Conservation (phyloP, 331 rosid species). For the Telfairia occidentalis region DNA sequence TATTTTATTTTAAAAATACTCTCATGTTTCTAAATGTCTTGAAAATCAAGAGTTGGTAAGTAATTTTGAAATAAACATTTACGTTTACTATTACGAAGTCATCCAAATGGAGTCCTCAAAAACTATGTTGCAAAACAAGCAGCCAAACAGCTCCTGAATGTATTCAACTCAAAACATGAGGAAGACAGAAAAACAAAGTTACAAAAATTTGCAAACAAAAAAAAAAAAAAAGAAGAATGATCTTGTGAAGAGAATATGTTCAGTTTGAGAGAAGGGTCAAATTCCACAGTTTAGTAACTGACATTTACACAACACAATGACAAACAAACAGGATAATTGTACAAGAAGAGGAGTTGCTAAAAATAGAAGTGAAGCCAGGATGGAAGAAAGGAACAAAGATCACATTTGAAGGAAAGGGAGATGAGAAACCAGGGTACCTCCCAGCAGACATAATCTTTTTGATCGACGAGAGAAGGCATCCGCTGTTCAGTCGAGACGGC, state of each 20-base stretch:
- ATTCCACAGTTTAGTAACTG: neutral
- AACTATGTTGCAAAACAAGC: no score
- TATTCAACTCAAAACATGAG: neutral
- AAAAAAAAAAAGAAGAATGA: no score
- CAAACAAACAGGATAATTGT: slow-evolving; percentile 49
- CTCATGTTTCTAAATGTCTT: no score
- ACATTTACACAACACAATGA: neutral
- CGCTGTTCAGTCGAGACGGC: slow-evolving; percentile 50
- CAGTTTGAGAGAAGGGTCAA: neutral
- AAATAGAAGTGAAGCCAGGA: slow-evolving; percentile 70
- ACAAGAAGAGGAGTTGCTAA: slow-evolving; percentile 49
- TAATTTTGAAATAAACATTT: no score
- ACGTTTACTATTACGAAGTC: no score
- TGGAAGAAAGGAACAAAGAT: slow-evolving; percentile 83
- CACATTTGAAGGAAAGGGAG: slow-evolving; percentile 74
- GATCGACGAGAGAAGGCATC: slow-evolving; percentile 69
- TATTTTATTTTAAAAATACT: no score
- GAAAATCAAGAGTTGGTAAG: no score
- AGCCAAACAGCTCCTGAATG: no score
- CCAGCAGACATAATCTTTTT: slow-evolving; percentile 69
- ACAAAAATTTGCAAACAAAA: neutral
- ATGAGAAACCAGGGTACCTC: slow-evolving; percentile 81
- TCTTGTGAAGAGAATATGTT: neutral
- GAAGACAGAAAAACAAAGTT: neutral
- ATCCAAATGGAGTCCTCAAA: no score